Evolutionary conservation across 2,329 filamentous ascomycete genomes (phyloP), one percentile per base, ranked within the genome.

Genomic region (Pseudocercospora pini-densiflorae): DNA sequence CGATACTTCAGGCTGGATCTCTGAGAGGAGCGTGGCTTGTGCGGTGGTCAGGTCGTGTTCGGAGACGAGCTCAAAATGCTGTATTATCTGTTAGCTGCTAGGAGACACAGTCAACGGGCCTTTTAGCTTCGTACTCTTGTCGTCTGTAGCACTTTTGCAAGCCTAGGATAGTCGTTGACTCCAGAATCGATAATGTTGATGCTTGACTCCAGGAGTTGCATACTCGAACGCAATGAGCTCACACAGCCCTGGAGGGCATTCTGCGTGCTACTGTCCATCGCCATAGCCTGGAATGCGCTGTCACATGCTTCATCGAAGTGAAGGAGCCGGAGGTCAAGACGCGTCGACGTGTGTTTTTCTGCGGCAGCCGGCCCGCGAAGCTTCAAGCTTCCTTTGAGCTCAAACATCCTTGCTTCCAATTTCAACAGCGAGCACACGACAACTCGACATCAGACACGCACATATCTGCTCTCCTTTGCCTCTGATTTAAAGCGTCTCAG

Each of bases 21-120:
- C 93, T 74, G 92, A 91, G 73, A 93, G 90, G 19, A 97, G 88
- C 4, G 92, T 90, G 71, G 92, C 85, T 79, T 97, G 94, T 33
- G 94, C 94, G 69, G 90, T 87, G 68, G 90, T 89, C 53, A 97
- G 88, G 60, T 92, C 92, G 12, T 91, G 88, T 77, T 97, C 92
- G 16, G 93, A 92, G 72, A 97, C 92, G 49, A 97, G 89, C 79
- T 97, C 94, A 80, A 97, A 97, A 81, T 97, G 94, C 90, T 96
- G 73, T 63, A 24, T 47, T 16, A n/a, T 40, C 53, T 14, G 36
- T 65, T n/a, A 59, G 64, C 53, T 29, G n/a, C 16, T 9, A 43
- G n/a, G n/a, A 60, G 24, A 54, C 24, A 54, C 33, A 16, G 5
- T 36, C 10, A 16, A 12, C 1, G 14, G 14, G 2, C 14, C 29